These are phyloP conservation scores for Hymenoscyphus fraxineus DNA, from an alignment of 2,329 filamentous ascomycete species.

Conservation along the genomic window DNA sequence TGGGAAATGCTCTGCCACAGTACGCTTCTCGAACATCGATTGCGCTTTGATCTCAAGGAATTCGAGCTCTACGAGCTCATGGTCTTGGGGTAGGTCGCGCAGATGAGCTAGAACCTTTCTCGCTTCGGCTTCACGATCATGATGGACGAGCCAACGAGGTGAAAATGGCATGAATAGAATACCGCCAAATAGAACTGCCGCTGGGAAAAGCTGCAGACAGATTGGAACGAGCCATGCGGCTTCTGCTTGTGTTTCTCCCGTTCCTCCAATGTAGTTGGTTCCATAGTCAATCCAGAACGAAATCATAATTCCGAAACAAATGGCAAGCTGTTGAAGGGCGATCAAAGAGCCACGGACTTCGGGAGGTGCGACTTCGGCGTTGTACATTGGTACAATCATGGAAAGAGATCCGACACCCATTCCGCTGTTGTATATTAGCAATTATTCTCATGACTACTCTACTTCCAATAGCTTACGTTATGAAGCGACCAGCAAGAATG, in stretches of 20 bases:
- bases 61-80: conserved; percentile 69
- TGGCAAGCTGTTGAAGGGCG: conserved; percentile 61
- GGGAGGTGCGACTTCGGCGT: conserved; percentile 52
- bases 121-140: conserved; percentile 65
- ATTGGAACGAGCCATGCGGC: conserved; percentile 73
- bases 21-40: conserved; percentile 71
- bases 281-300: conserved; percentile 61
- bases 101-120: conserved; percentile 59
- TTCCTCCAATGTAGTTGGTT: conserved; percentile 65
- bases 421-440: conserved; percentile 39
- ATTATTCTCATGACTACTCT: conserved; percentile 4
- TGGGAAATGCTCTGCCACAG: conserved; percentile 64
- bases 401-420: conserved; percentile 67
- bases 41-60: conserved; percentile 82
- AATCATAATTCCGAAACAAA: conserved; percentile 53
- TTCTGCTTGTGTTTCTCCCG: conserved; percentile 54
- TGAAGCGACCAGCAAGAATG: conserved; percentile 68
- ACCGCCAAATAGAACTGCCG: conserved; percentile 60
- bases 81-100: conserved; percentile 55
- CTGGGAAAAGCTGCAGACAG: conserved; percentile 66
- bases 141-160: conserved; percentile 71
- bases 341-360: conserved; percentile 65
- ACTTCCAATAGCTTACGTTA: conserved; percentile 47
- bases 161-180: conserved; percentile 80
- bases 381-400: conserved; percentile 59